A percentile compares a stretch with the other conserved stretches of the same genome.
Evolutionary conservation across 345 rosid genomes (phyloP).

Genomic region (Lepidium aucheri): DNA sequence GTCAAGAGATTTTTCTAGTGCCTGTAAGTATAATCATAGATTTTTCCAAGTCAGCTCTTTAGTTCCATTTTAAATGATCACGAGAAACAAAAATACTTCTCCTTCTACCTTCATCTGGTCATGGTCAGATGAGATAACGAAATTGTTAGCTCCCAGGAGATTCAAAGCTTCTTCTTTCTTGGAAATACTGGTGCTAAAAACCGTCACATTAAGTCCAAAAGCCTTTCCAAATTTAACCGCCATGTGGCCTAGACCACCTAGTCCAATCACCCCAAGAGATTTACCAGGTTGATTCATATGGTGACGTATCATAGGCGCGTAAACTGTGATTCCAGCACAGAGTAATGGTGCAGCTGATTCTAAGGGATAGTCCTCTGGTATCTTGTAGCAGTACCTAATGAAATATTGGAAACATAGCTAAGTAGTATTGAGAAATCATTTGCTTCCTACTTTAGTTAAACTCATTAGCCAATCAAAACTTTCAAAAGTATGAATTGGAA

Average conservation of each 20-base stretch:
- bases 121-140: slow-evolving; percentile 62
- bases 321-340: slow-evolving; percentile 88
- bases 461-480: background rate
- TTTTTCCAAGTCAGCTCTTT: background rate
- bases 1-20: slow-evolving; percentile 53
- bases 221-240: slow-evolving; percentile 96
- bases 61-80: background rate
- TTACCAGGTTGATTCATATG: slow-evolving; percentile 81
- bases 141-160: slow-evolving; percentile 55
- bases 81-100: background rate
- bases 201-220: slow-evolving; percentile 71
- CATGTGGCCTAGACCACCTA: slow-evolving; percentile 95
- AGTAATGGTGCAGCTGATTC: slow-evolving; percentile 79
- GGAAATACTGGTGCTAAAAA: slow-evolving; percentile 69
- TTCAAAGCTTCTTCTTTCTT: slow-evolving; percentile 79
- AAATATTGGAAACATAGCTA: background rate
- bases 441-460: background rate
- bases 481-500: background rate
- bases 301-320: slow-evolving; percentile 70
- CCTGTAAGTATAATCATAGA: slow-evolving; percentile 31
- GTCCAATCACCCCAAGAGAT: slow-evolving; percentile 75
- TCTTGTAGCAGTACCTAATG: slow-evolving; percentile 70
- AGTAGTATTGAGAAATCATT: background rate
- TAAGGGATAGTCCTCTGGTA: slow-evolving; percentile 60
- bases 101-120: slow-evolving; percentile 68